Evolutionary conservation across 805 yeast genomes (phyloP).

Genomic region (Clavispora vitiphila): DNA sequence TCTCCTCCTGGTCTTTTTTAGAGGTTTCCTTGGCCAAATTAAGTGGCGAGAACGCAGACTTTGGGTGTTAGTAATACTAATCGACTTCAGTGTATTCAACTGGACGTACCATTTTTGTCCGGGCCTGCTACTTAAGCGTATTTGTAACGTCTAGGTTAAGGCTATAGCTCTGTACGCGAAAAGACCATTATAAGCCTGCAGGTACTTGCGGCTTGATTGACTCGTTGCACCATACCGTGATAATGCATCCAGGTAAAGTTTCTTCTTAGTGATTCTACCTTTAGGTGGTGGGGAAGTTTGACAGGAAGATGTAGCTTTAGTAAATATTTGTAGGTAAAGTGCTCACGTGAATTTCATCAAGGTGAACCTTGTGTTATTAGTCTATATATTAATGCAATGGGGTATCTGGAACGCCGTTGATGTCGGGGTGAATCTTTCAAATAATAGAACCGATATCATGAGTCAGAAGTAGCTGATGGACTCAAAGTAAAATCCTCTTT

Average conservation of each 20-base stretch:
- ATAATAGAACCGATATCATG: not conserved
- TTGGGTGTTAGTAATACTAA: slow-evolving; percentile 3
- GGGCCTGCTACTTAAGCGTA: not conserved
- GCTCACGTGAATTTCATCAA: no score
- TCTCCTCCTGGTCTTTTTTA: slow-evolving; percentile 62
- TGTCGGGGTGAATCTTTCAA: not conserved
- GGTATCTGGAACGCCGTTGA: no score
- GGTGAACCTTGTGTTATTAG: no score
- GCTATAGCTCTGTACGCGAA: not conserved
- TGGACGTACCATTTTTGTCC: not conserved
- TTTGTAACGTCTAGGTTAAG: not conserved
- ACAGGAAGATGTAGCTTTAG: no score
- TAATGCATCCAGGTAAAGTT: no score
- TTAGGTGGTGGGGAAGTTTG: no score
- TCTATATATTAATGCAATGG: no score
- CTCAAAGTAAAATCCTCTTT: not conserved
- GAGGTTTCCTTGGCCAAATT: slow-evolving; percentile 67
- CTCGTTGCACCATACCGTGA: no score
- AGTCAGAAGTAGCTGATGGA: not conserved
- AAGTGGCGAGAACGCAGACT: slow-evolving; percentile 73
- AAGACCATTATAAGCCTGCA: not conserved
- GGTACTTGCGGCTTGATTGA: not conserved
- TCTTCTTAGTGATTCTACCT: no score
- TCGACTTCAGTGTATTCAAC: not conserved
- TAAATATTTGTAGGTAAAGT: no score